Percentiles rank a stretch among this genome's conserved stretches.
Evolutionary conservation across 306 rosid species (phyloP).

Genomic region (Psophocarpus tetragonolobus): DNA sequence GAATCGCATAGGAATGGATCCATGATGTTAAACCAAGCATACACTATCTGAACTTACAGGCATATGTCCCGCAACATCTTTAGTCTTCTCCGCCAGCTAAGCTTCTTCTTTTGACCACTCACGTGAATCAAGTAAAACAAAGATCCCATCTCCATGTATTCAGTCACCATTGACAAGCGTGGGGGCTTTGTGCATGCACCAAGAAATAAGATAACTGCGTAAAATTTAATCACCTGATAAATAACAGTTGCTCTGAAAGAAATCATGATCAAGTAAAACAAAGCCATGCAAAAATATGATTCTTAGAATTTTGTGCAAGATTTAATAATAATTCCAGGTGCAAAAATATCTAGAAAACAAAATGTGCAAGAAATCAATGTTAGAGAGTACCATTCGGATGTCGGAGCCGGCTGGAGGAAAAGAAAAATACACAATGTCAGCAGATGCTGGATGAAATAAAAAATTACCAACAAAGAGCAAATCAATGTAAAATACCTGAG

Average conservation of each 20-base stretch:
- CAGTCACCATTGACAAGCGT: slow-evolving; percentile 91
- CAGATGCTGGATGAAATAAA: slow-evolving; percentile 24
- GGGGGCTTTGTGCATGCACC: slow-evolving; percentile 99
- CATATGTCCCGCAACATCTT: slow-evolving; percentile 91
- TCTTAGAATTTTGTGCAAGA: slow-evolving; percentile 1
- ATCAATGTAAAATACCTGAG: slow-evolving; percentile 64
- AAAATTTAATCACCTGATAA: slow-evolving; percentile 34
- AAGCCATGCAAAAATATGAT: not conserved
- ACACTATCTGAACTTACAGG: slow-evolving; percentile 49
- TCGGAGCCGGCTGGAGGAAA: slow-evolving; percentile 82
- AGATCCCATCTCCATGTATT: slow-evolving; percentile 97
- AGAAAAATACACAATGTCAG: slow-evolving; percentile 38
- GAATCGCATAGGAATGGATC: too few relatives aligned
- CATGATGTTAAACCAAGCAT: not conserved
- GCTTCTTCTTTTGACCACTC: slow-evolving; percentile 91
- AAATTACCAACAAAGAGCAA: slow-evolving; percentile 13
- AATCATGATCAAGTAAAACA: too few relatives aligned
- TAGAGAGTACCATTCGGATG: slow-evolving; percentile 89
- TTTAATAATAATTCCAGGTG: too few relatives aligned
- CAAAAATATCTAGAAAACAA: too few relatives aligned
- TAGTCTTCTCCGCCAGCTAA: slow-evolving; percentile 84
- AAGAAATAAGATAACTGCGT: slow-evolving; percentile 93
- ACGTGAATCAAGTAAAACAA: slow-evolving; percentile 85
- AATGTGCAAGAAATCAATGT: too few relatives aligned
- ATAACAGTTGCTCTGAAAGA: slow-evolving; percentile 12